Evolutionary conservation across 371 early-diverging fungal species (phyloP), one percentile per base, ranked within the genome.

Genomic region (Rhizopus stolonifer): DNA sequence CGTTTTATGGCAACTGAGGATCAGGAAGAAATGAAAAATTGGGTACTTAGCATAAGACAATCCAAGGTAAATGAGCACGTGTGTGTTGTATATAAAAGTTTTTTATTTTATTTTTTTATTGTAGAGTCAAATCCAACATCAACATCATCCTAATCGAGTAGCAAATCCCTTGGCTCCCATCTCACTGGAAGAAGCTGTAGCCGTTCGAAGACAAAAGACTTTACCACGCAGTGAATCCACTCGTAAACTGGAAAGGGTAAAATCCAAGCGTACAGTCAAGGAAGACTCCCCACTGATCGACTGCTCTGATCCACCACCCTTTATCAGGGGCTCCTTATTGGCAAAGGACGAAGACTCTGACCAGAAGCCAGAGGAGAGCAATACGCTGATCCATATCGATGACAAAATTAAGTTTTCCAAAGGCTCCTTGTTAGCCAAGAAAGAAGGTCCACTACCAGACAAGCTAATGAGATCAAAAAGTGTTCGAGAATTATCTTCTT

Each of bases 41-140:
- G 95, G 94, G 81, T 94, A 21, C 69, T 84, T 9, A 83, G 89
- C n/a, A 79, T 96, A 22, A 80, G 93, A 13, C 69, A 78, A 34
- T 85, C 89, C 31, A 93, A 89, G 80, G 86, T 86, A 79, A 60
- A 57, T 31, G n/a, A n/a, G 36, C 4, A 5, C 4, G n/a, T 36
- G n/a, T 36, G 0, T 36, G n/a, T 1, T 36, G 36, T 36, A 36
- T 36, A 36, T 36, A n/a, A 11, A 36, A n/a, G 4, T 8, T 5
- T 36, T n/a, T 11, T 29, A 29, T 19, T n/a, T 8, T 25, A 26
- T 42, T 47, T 22, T 26, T 8, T 10, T 21, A 23, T 49, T 26
- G 38, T 56, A 75, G 75, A 69, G 69, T 46, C 17, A 46, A 9
- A 65, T 71, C 29, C 67, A 70, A 23, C 63, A 69, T 56, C 69